Evolutionary conservation across 2,329 filamentous ascomycete genomes (phyloP).

Genomic region (Septoria petroselini): DNA sequence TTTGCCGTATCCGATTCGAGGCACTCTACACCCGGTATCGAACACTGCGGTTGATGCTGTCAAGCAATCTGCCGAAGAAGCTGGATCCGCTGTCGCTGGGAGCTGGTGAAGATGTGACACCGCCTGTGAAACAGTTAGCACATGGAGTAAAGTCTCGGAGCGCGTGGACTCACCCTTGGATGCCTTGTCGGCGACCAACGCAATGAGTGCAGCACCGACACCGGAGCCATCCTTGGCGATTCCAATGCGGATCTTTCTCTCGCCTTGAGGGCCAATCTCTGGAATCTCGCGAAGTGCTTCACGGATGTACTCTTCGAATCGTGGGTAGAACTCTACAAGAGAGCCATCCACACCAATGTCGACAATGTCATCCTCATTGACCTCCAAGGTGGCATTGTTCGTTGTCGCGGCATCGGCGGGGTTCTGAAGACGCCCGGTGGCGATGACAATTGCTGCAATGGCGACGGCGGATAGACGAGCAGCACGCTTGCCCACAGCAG

Average conservation of each 20-base stretch:
- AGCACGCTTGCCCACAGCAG: slow-evolving; percentile 81
- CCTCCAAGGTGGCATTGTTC: slow-evolving; percentile 32
- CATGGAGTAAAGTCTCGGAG: neutral
- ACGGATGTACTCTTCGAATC: slow-evolving; percentile 83
- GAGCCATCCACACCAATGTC: slow-evolving; percentile 95
- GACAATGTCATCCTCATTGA: slow-evolving; percentile 63
- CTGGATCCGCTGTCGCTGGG: slow-evolving; percentile 10
- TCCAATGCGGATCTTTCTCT: slow-evolving; percentile 85
- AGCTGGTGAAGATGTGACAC: slow-evolving; percentile 6
- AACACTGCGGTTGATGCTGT: slow-evolving; percentile 26
- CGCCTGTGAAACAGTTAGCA: slow-evolving; percentile 1
- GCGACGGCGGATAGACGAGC: slow-evolving; percentile 85
- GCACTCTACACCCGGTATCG: slow-evolving; percentile 23
- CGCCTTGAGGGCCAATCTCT: slow-evolving; percentile 72
- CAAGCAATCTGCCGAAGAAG: slow-evolving; percentile 23
- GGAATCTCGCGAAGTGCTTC: slow-evolving; percentile 75
- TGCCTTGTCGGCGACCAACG: slow-evolving; percentile 72
- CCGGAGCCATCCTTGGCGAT: slow-evolving; percentile 96
- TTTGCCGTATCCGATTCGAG: neutral
- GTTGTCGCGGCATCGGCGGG: slow-evolving; percentile 35
- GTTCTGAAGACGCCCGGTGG: slow-evolving; percentile 66
- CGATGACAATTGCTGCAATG: slow-evolving; percentile 77
- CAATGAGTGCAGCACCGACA: slow-evolving; percentile 92
- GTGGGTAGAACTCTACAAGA: slow-evolving; percentile 92
- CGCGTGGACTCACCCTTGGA: slow-evolving; percentile 33